A percentile compares a stretch with the other conserved stretches of the same genome.
These are phyloP conservation scores for Rosa rugosa DNA, from an alignment of 306 rosid species.

Conservation along the genomic window DNA sequence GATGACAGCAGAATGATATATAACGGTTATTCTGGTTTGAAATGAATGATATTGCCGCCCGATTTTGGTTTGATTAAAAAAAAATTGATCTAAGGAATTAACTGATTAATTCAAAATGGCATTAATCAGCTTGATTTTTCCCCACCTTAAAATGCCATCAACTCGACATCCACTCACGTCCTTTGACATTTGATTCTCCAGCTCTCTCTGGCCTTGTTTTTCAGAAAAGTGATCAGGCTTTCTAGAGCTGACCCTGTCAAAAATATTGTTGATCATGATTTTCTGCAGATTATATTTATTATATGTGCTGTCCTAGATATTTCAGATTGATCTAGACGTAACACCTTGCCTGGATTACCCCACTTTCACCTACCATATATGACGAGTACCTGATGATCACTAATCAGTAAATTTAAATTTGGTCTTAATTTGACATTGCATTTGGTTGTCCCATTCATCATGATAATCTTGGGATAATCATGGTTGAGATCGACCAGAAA, in stretches of 20 bases:
- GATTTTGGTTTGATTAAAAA: too few species aligned
- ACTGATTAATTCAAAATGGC: not conserved
- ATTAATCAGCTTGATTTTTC: constrained; percentile 4
- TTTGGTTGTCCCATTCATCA: constrained; percentile 21
- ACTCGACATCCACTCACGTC: not conserved
- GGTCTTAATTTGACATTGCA: not conserved
- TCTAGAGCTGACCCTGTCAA: constrained; percentile 39
- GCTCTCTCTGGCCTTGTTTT: constrained; percentile 46
- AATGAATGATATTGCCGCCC: too few species aligned
- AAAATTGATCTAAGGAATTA: not conserved
- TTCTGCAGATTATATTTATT: constrained; percentile 36
- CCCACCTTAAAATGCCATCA: constrained; percentile 42
- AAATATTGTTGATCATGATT: constrained; percentile 7
- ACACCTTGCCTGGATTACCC: constrained; percentile 55
- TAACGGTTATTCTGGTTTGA: too few species aligned
- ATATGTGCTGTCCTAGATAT: constrained; percentile 27
- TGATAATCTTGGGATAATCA: constrained; percentile 7
- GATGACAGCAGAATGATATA: too few species aligned
- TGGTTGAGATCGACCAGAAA: constrained; percentile 15
- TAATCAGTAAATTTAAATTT: not conserved
- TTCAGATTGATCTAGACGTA: constrained; percentile 52
- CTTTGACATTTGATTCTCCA: constrained; percentile 39
- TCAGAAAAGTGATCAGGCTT: constrained; percentile 30
- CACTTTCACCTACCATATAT: constrained; percentile 60
- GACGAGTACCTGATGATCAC: constrained; percentile 19